Evolutionary conservation across 2,329 filamentous ascomycete species (phyloP), one percentile per base, ranked within the genome.

Genomic region (Fusarium pseudograminearum): DNA sequence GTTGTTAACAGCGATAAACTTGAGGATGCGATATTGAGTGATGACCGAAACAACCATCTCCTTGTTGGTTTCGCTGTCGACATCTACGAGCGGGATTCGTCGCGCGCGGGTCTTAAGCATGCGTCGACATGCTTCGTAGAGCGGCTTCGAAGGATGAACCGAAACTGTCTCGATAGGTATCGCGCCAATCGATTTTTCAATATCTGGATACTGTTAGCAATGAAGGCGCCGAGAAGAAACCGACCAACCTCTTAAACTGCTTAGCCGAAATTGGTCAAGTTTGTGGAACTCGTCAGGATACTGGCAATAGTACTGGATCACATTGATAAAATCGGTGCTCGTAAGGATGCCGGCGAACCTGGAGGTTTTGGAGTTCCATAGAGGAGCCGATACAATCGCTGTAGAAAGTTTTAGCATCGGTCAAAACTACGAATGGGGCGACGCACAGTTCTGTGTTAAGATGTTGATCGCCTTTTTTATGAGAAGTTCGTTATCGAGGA

Each of bases 241-340:
- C 33, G 7, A 58, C 65, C 38, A 84, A 97, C 94, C 93, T 87
- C 95, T 89, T 61, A 99, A 87, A 77, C 93, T 97, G 82, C 93
- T 95, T 67, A 99, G 83, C 47, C 93, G 91, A 79, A 99, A 98
- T 79, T 97, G 93, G 72, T 98, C 96, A 74, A 99, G 92, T 77
- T 95, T 90, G 71, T 90, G 89, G 65, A 98, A 87, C 61, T 94
- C 92, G 72, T 97, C 93, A 4, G 95, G 96, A 74, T 96, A 97
- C 80, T 98, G 94, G 85, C 94, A 98, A 84, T 99, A 98, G 82
- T 99, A 99, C 79, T 98, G 95, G 41, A 99, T 97, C 60, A 99
- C 91, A 77, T 99, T 99, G 82, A 99, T 97, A 80, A 96, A 99
- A 82, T 99, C 96, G 65, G 94, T 97, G 68, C 94, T 96, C 30